phyloP scores from a whole-genome alignment of 2,329 filamentous ascomycete species.

The Ascochyta clinopodiicola region DNA sequence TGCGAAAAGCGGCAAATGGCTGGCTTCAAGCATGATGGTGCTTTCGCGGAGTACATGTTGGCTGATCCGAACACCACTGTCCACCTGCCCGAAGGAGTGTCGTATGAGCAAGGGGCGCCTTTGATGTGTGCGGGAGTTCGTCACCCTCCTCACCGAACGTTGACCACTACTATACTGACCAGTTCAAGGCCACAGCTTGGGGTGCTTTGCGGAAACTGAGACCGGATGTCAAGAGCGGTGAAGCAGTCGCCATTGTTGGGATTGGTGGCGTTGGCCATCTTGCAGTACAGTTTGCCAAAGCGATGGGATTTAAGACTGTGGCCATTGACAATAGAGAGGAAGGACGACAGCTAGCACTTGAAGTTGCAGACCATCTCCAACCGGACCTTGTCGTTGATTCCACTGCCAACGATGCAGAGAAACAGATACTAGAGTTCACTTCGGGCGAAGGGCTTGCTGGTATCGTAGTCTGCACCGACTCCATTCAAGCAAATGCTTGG shows the following conservation, averaged over 20 bases:
- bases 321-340: conserved; percentile 37
- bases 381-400: conserved; percentile 32
- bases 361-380: conserved; percentile 23
- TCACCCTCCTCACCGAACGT: not conserved
- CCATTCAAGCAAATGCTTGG: conserved; percentile 31
- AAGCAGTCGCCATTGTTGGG: conserved; percentile 80
- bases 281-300: conserved; percentile 72
- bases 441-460: conserved; percentile 32
- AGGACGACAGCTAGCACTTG: conserved; percentile 27
- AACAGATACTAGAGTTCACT: conserved; percentile 25
- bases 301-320: conserved; percentile 30
- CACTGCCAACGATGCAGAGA: conserved; percentile 16
- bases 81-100: conserved; percentile 27
- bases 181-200: conserved; percentile 33
- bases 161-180: not conserved
- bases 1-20: conserved; percentile 36
- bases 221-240: conserved; percentile 61
- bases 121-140: conserved; percentile 47
- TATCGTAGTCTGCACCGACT: conserved; percentile 37
- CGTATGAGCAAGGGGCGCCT: conserved; percentile 40
- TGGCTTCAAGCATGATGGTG: conserved; percentile 42
- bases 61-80: conserved; percentile 40
- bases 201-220: conserved; percentile 30
- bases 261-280: conserved; percentile 81
- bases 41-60: conserved; percentile 43